These are phyloP conservation scores for Bruguiera sexangula DNA, from an alignment of 345 rosid species.

Conservation along the genomic window DNA sequence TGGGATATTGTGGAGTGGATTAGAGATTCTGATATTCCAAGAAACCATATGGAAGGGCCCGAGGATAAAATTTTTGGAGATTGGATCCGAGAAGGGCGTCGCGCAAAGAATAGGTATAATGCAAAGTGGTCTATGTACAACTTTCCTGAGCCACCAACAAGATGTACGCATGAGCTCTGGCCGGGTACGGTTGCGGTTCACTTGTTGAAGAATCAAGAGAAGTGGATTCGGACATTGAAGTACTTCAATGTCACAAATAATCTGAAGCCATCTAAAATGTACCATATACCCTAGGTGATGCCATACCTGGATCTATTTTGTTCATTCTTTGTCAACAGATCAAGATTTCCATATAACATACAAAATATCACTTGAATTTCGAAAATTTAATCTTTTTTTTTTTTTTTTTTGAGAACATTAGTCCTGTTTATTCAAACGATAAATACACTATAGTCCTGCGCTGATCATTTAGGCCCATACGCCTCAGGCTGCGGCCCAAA, in stretches of 20 bases:
- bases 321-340: not conserved
- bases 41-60: slow-evolving; percentile 60
- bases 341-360: not conserved
- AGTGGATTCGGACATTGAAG: slow-evolving; percentile 63
- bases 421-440: too few species aligned
- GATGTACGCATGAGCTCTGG: slow-evolving; percentile 79
- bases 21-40: slow-evolving; percentile 69
- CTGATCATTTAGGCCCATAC: too few species aligned
- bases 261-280: slow-evolving; percentile 80
- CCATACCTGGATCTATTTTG: not conserved
- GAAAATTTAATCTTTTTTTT: not conserved
- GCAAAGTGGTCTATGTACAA: slow-evolving; percentile 93
- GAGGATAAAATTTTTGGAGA: slow-evolving; percentile 69
- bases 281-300: slow-evolving; percentile 49
- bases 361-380: not conserved
- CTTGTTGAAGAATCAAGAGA: slow-evolving; percentile 70
- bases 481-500: too few species aligned
- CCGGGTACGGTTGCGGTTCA: slow-evolving; percentile 75
- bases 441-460: too few species aligned
- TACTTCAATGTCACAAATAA: slow-evolving; percentile 62
- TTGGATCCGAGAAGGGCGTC: slow-evolving; percentile 67
- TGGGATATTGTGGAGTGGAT: slow-evolving; percentile 94
- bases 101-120: slow-evolving; percentile 58
- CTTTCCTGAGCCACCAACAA: slow-evolving; percentile 54
- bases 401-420: too few species aligned